Base-by-base conservation (phyloP, 768 basidiomycete species). In the Calocera cornea region DNA sequence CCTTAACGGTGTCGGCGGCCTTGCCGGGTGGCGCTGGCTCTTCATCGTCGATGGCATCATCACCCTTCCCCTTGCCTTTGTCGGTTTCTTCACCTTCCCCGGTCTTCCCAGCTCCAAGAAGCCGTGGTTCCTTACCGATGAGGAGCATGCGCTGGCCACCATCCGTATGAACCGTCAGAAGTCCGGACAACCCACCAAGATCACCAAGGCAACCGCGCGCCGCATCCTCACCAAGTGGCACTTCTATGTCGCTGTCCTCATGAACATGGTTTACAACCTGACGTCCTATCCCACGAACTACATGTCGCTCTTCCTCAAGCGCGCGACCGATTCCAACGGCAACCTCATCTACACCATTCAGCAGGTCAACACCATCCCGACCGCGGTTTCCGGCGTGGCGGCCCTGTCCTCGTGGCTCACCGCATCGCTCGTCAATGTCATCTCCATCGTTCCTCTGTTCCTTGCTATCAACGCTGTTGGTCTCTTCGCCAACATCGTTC, bases 401-500 rank as follows among this genome's bases (percentile, higher is more conserved):
- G 54, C 64, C 38, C 44, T 17, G 68, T 8, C 63, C 19, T 22
- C 67, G 14, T 41, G 36, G 5, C 36, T 27, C 29, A 60, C 54
- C 87, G 85, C 87, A 0, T 83, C 83, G 0, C 54, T 60, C 31
- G 54, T 60, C 27, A 60, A 60, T 33, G 54, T 60, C 27, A 16
- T 60, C 10, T 29, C 24, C 24, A 60, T 87, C 66, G 80, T 75
- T 3, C 85, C 86, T 5, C 86, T 86, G 0, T 77, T 88, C 38
- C 72, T 86, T 17, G 86, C 85, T 73, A 86, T 87, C 83, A 79
- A 80, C 36, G 69, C 81, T n/a, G 80, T 82, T 24, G 81, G 80
- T 67, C 83, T 84, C 41, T 74, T 80, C 38, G 79, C 85, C 16
- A 78, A 82, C 16, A 80, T 84, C 54, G 84, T 82, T 72, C 80